Evolutionary conservation across 176 grass and related monocot species (phyloP), one percentile per base, ranked within the genome.

Genomic region (Cenchrus purpureus): DNA sequence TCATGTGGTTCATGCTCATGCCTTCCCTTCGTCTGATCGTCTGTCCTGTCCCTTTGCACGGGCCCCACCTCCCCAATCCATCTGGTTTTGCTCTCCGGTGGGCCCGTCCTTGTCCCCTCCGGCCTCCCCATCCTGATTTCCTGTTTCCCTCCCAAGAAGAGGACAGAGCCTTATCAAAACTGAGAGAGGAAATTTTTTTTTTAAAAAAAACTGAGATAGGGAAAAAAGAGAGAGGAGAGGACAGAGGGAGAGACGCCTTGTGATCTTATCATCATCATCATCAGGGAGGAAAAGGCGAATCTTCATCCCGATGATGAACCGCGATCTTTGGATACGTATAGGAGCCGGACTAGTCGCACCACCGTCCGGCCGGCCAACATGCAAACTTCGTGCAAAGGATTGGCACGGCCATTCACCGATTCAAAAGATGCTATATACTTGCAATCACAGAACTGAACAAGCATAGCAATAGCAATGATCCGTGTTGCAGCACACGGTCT

Each of bases 261-360:
- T 76, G 74, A 77, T 60, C 74, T 76, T 61, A 74, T 37, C 11
- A 50, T 29, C 14, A 56, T 55, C 51, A 57, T 49, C 8, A 69
- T 63, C 77, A 64, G 68, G 60, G 57, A 52, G 66, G 68, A 32
- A 53, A 53, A 60, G 68, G 64, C 82, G 77, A 85, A 81, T 85
- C 83, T 85, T 62, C 1, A 34, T 63, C 62, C 15, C 7, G 76
- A 37, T 43, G 50, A 74, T 80, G 19, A 51, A 45, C 74, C 68
- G 14, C 46, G 59, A 60, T 75, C 74, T 56, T 79, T n/a, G 8
- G 17, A 2, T 40, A 40, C 37, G 37, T 40, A 40, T 40, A 40
- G 2, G 37, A 40, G 37, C 44, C 52, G 16, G 52, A 13, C 52
- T 54, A 54, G 4, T 28, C 10, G 42, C 81, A 9, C 14, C 81